phyloP scores from a whole-genome alignment of 2,329 filamentous ascomycete genomes.

The Exophiala spinifera region DNA sequence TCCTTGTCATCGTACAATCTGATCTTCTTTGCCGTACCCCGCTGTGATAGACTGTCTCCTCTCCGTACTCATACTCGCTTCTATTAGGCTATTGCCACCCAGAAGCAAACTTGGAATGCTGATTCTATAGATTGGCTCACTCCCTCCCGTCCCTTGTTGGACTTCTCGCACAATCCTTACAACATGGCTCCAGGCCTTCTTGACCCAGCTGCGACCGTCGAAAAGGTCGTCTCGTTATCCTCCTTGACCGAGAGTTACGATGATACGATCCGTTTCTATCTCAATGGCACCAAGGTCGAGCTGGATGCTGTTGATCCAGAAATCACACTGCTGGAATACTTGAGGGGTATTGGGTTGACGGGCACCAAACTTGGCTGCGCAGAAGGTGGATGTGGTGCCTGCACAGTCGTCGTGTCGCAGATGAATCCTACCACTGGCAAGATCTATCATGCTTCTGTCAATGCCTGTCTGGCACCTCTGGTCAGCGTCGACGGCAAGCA shows the following conservation, averaged over 20 bases:
- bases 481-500: slow-evolving; percentile 95
- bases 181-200: slow-evolving; percentile 59
- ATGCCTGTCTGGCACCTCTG: slow-evolving; percentile 89
- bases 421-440: slow-evolving; percentile 87
- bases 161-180: not conserved
- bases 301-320: slow-evolving; percentile 88
- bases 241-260: slow-evolving; percentile 74
- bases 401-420: slow-evolving; percentile 89
- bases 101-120: slow-evolving; percentile 13
- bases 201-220: slow-evolving; percentile 43
- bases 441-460: slow-evolving; percentile 95
- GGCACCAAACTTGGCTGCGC: slow-evolving; percentile 96
- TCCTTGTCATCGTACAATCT: not conserved
- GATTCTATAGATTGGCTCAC: slow-evolving; percentile 7
- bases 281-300: slow-evolving; percentile 87
- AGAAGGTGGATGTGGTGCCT: slow-evolving; percentile 94
- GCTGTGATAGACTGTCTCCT: not conserved
- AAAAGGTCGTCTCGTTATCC: slow-evolving; percentile 49
- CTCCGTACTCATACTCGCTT: slow-evolving; percentile 1
- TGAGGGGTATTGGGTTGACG: slow-evolving; percentile 87
- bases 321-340: slow-evolving; percentile 85
- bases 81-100: not conserved
- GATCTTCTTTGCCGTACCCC: not conserved
- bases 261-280: slow-evolving; percentile 85
- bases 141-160: not conserved